Conservation (phyloP, 2,329 filamentous ascomycete species). For the Mycosphaerelloides madeirae region DNA sequence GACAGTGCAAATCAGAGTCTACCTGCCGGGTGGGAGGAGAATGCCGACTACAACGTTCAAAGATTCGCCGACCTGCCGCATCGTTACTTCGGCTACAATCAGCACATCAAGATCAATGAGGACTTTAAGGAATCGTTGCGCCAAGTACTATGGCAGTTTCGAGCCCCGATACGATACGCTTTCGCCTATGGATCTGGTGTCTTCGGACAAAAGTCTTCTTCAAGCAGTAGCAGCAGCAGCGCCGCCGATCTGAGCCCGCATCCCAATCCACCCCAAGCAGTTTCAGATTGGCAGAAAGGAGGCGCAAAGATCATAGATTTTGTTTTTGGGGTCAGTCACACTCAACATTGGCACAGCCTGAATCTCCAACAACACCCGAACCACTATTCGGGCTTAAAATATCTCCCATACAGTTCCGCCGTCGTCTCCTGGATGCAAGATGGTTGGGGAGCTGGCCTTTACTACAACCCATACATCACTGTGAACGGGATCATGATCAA, state of each 20-base stretch:
- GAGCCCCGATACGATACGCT: constrained; percentile 88
- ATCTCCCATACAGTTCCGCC: constrained; percentile 66
- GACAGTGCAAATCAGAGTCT: constrained; percentile 32
- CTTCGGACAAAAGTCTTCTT: constrained; percentile 65
- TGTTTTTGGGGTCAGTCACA: constrained; percentile 91
- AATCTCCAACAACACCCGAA: constrained; percentile 84
- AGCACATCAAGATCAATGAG: constrained; percentile 91
- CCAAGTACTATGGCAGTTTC: constrained; percentile 84
- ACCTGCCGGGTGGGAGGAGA: constrained; percentile 67
- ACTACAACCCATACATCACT: constrained; percentile 94
- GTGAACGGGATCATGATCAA: constrained; percentile 96
- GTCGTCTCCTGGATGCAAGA: constrained; percentile 83
- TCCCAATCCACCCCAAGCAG: constrained; percentile 72
- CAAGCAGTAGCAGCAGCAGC: constrained; percentile 36
- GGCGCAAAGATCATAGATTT: constrained; percentile 97
- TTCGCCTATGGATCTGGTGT: constrained; percentile 98
- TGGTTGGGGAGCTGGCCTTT: constrained; percentile 83
- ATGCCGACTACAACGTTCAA: constrained; percentile 65
- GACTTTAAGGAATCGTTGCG: constrained; percentile 90
- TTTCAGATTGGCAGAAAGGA: constrained; percentile 79
- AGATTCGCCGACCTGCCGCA: constrained; percentile 69
- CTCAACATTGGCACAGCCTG: constrained; percentile 93
- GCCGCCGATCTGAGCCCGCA: constrained; percentile 63
- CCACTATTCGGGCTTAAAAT: constrained; percentile 84
- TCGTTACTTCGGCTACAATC: constrained; percentile 84